Evolutionary conservation across 176 grass and related monocot species (phyloP).

Genomic region (Triticum urartu): DNA sequence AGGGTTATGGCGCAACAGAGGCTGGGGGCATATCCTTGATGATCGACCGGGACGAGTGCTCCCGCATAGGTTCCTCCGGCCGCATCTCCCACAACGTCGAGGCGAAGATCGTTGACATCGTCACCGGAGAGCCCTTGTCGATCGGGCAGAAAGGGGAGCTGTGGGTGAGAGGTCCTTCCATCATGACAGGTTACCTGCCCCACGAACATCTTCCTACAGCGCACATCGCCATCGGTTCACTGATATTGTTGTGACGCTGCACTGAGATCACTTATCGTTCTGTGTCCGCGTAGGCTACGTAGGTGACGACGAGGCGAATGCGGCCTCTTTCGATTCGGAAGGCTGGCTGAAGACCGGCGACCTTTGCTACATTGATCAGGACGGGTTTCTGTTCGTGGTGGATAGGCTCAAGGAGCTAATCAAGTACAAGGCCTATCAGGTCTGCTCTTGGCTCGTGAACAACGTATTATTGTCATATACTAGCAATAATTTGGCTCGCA

Average conservation of each 20-base stretch:
- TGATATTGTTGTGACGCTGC: too few species aligned
- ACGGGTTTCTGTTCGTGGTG: slow-evolving; percentile 64
- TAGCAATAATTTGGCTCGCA: neutral
- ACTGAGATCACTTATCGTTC: neutral
- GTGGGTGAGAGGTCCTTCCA: slow-evolving; percentile 44
- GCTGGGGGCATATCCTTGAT: slow-evolving; percentile 53
- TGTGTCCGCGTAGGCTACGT: slow-evolving; percentile 51
- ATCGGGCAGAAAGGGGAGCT: slow-evolving; percentile 59
- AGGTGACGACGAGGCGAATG: slow-evolving; percentile 72
- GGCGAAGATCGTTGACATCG: slow-evolving; percentile 53
- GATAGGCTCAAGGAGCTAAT: slow-evolving; percentile 83
- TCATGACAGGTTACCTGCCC: slow-evolving; percentile 54
- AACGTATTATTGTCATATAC: neutral
- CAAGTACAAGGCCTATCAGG: slow-evolving; percentile 96
- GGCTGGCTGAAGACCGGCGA: slow-evolving; percentile 85
- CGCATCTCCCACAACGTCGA: slow-evolving; percentile 39
- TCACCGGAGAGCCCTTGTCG: slow-evolving; percentile 35
- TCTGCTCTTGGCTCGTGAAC: neutral
- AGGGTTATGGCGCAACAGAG: slow-evolving; percentile 76
- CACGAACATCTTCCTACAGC: neutral
- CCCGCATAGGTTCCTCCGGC: slow-evolving; percentile 42
- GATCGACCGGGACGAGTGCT: slow-evolving; percentile 56
- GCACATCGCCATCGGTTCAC: neutral
- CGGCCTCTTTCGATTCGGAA: slow-evolving; percentile 43
- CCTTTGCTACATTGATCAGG: slow-evolving; percentile 71